A percentile compares a stretch with the other conserved stretches of the same genome.
Conservation (phyloP, 2,329 filamentous ascomycete genomes). For the Thielaviopsis euricoi region DNA sequence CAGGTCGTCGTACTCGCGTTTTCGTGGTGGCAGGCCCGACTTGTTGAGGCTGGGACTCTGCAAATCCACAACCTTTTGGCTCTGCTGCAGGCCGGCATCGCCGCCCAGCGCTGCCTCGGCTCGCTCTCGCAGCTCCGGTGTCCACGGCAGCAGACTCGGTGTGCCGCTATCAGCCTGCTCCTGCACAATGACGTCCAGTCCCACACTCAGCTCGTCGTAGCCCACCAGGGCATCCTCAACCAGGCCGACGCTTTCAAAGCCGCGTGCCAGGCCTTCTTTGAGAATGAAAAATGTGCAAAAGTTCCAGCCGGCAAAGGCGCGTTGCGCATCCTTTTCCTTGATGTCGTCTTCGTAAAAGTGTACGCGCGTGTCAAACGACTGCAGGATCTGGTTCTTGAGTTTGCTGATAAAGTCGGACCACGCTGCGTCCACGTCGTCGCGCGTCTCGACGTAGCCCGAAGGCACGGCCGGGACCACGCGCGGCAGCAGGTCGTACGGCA, state of each 20-base stretch:
- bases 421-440: conserved; percentile 63
- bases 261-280: conserved; percentile 84
- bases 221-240: conserved; percentile 89
- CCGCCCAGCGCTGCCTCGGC: conserved; percentile 22
- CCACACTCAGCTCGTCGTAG: conserved; percentile 85
- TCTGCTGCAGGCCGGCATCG: conserved; percentile 15
- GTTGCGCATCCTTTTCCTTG: conserved; percentile 77
- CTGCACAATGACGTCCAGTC: conserved; percentile 65
- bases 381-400: conserved; percentile 71
- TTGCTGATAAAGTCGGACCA: conserved; percentile 76
- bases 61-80: conserved; percentile 31
- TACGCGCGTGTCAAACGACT: conserved; percentile 80
- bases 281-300: conserved; percentile 98
- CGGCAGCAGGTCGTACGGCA: conserved; percentile 47
- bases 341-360: conserved; percentile 96
- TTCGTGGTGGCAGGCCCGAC: too few relatives aligned
- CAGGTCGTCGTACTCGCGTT: conserved; percentile 25
- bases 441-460: conserved; percentile 49
- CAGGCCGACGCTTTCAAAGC: conserved; percentile 89
- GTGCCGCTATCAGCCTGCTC: conserved; percentile 48
- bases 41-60: too few relatives aligned
- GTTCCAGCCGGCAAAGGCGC: conserved; percentile 86
- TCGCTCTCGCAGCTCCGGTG: conserved; percentile 52
- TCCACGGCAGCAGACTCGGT: conserved; percentile 51
- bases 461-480: conserved; percentile 46